Base-by-base conservation (phyloP, 768 basidiomycete species). In the Boletus fagicola region DNA sequence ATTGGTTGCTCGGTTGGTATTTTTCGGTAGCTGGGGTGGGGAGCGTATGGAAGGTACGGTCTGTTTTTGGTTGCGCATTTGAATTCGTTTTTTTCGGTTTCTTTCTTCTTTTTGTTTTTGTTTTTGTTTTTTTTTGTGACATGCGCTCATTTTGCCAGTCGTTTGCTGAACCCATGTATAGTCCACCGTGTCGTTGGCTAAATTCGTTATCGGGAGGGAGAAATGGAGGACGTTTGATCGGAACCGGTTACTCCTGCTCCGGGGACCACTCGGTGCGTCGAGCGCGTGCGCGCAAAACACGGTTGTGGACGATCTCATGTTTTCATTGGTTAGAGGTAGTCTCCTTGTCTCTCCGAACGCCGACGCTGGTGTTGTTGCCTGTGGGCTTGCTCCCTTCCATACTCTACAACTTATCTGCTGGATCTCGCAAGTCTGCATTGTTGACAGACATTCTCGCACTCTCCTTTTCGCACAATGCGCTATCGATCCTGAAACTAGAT, bases 401-500 rank as follows among this genome's bases (percentile, higher is more conserved):
- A 48, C 68, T 91, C 13, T 94, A 90, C 66, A 76, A 78, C 54
- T 74, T 83, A 49, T 72, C 75, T 58, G 40, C 72, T 36, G 67
- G 71, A 57, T 63, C 68, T 22, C 78, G 77, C 49, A 84, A 83
- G 65, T 85, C 90, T 31, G 86, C 84, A 48, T 63, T 93, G 30
- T 73, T 93, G n/a, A 89, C 86, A 28, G 88, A 97, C 72, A 67
- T 95, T 4, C 71, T 86, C 1, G 80, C 72, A 60, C 85, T 97
- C 50, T 90, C 92, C 2, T 90, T 96, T 68, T 83, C 88, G 26
- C 85, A 89, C 70, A 90, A 88, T 61, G 87, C 92, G 4, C 75
- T 98, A 51, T 79, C 84, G 38, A 70, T 94, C 58, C 77, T 98
- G 63, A 88, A 86, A 70, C 72, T 98, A 33, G 96, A 98, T 72